Percentiles rank a stretch among this genome's conserved stretches.
These are phyloP conservation scores for Echium plantagineum DNA, from an alignment of 257 asterid species.

Conservation along the genomic window DNA sequence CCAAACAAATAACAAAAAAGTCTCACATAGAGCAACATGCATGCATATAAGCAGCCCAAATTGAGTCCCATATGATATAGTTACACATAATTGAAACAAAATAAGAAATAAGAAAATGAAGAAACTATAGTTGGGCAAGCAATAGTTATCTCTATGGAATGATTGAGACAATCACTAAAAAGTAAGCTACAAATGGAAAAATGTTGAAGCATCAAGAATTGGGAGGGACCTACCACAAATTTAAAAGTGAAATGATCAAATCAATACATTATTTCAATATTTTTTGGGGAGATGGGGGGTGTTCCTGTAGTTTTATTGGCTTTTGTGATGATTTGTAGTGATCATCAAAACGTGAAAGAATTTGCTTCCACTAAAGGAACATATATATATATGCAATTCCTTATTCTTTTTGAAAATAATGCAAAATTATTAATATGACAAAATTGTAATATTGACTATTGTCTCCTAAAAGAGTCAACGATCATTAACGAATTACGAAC, in stretches of 20 bases:
- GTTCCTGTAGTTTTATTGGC: too few relatives aligned
- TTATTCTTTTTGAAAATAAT: background rate
- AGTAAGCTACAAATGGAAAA: background rate
- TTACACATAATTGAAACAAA: background rate
- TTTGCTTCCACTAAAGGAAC: constrained; percentile 13
- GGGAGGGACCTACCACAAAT: too few relatives aligned
- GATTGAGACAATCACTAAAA: background rate
- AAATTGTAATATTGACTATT: too few relatives aligned
- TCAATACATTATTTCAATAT: too few relatives aligned
- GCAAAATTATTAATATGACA: background rate
- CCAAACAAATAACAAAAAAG: too few relatives aligned
- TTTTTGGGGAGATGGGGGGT: too few relatives aligned
- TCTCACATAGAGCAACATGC: background rate
- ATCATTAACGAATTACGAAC: too few relatives aligned
- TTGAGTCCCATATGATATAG: background rate
- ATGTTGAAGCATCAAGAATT: background rate
- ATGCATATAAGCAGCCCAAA: background rate
- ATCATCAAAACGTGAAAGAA: constrained; percentile 21
- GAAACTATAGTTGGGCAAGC: background rate
- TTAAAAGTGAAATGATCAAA: too few relatives aligned
- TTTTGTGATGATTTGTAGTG: background rate
- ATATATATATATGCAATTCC: background rate
- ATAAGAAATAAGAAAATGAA: too few relatives aligned
- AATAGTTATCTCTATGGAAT: background rate
- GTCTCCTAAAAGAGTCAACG: too few relatives aligned